These are phyloP conservation scores for Eimeria sp. DNA, from an alignment of 169 alveolate species.

Conservation along the genomic window DNA sequence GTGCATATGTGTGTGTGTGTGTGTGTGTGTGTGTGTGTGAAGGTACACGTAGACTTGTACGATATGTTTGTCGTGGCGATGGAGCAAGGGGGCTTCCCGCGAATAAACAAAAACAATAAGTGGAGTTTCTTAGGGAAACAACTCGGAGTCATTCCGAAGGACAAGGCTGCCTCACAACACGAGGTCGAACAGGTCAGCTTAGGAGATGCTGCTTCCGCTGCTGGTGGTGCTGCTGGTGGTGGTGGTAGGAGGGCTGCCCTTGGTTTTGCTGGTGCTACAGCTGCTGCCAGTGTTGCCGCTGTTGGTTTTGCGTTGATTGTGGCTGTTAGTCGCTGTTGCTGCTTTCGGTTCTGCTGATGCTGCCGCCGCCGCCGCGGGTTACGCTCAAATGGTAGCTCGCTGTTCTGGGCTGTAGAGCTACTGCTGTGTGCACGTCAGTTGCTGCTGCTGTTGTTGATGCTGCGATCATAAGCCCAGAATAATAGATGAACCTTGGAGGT, in stretches of 20 bases:
- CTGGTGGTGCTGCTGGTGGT: too few species aligned
- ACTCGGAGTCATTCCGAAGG: slow-evolving; percentile 76
- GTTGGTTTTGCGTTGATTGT: too few species aligned
- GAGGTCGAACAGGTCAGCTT: slow-evolving; percentile 67
- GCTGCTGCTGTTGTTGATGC: background rate
- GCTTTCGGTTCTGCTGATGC: background rate
- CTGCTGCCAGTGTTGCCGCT: too few species aligned
- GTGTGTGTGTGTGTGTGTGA: background rate
- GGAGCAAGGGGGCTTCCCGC: slow-evolving; percentile 83
- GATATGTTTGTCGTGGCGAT: slow-evolving; percentile 74
- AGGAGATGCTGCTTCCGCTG: too few species aligned
- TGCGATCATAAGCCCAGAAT: too few species aligned
- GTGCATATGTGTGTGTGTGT: background rate
- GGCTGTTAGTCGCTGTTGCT: background rate
- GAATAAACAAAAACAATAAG: slow-evolving; percentile 81
- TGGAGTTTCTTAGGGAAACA: slow-evolving; percentile 78
- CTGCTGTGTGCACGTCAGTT: background rate
- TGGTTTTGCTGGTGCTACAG: too few species aligned
- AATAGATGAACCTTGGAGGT: too few species aligned
- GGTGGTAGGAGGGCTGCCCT: too few species aligned
- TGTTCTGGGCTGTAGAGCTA: background rate
- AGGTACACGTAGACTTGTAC: slow-evolving; percentile 61
- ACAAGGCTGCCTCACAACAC: slow-evolving; percentile 64
- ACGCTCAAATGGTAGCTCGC: too few species aligned
- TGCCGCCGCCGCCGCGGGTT: too few species aligned